These are phyloP conservation scores for Aristolochia contorta DNA, from an alignment of 164 flowering plant species.

Conservation along the genomic window DNA sequence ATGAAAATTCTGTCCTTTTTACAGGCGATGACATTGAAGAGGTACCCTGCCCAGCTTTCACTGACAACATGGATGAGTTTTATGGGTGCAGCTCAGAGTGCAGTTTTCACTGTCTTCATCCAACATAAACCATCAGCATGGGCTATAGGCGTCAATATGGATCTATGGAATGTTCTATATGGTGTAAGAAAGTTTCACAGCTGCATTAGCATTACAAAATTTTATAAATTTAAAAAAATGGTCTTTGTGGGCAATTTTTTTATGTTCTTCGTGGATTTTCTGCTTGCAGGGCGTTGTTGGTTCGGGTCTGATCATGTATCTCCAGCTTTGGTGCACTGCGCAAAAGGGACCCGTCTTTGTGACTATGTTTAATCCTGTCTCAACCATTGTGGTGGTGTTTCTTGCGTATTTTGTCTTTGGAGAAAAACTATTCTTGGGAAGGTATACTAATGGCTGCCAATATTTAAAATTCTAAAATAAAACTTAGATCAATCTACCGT, in stretches of 20 bases:
- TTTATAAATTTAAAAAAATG: too few species aligned
- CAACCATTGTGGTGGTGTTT: conserved; percentile 49
- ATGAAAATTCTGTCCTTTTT: neutral
- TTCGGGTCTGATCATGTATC: conserved; percentile 45
- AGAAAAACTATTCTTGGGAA: conserved; percentile 53
- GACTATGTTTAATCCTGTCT: conserved; percentile 78
- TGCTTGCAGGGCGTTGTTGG: conserved; percentile 62
- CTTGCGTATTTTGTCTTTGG: conserved; percentile 63
- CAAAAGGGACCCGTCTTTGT: conserved; percentile 77
- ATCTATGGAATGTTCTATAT: conserved; percentile 55
- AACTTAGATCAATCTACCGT: neutral
- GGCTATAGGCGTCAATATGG: conserved; percentile 52
- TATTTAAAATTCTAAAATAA: too few species aligned
- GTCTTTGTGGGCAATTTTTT: neutral
- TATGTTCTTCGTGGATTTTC: neutral
- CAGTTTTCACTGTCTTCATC: conserved; percentile 40
- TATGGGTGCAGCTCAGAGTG: conserved; percentile 75
- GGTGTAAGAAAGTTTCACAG: conserved; percentile 26
- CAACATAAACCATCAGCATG: conserved; percentile 43
- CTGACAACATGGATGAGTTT: conserved; percentile 78
- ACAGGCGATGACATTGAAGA: conserved; percentile 60
- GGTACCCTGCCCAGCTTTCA: conserved; percentile 76
- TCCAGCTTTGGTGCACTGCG: conserved; percentile 75
- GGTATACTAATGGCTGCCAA: conserved; percentile 23
- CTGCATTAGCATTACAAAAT: too few species aligned